Evolutionary conservation across 177 flowering plant species (phyloP).

Genomic region (Tripterygium wilfordii): DNA sequence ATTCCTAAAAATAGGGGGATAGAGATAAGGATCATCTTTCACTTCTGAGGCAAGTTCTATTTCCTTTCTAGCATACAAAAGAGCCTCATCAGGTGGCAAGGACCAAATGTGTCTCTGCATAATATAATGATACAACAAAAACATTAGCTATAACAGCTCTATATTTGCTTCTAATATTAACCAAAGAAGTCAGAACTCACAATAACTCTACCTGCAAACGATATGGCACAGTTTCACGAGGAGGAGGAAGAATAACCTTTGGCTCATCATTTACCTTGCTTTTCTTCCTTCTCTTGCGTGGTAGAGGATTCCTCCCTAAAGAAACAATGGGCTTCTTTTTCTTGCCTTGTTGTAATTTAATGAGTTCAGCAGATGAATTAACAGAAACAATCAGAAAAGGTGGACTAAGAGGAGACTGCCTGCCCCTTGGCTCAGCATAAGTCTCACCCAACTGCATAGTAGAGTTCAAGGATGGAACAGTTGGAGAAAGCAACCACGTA

Average conservation of each 20-base stretch:
- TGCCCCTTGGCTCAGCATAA: slow-evolving; percentile 15
- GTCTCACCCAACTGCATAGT: slow-evolving; percentile 20
- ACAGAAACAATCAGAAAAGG: slow-evolving; percentile 13
- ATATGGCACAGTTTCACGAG: slow-evolving; percentile 18
- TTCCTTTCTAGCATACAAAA: slow-evolving; percentile 69
- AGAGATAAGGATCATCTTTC: slow-evolving; percentile 57
- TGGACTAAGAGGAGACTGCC: slow-evolving; percentile 16
- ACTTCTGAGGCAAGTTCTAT: slow-evolving; percentile 43
- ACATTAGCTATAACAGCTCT: neutral
- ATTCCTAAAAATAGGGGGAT: slow-evolving; percentile 70
- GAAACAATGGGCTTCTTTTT: slow-evolving; percentile 9
- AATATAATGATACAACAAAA: neutral
- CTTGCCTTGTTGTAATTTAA: slow-evolving; percentile 9
- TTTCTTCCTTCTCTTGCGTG: slow-evolving; percentile 15
- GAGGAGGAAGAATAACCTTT: slow-evolving; percentile 22
- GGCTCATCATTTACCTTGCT: slow-evolving; percentile 10
- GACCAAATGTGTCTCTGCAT: slow-evolving; percentile 55
- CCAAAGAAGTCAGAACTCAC: neutral
- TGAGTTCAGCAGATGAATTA: slow-evolving; percentile 19
- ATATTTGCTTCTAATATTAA: neutral
- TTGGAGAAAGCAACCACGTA: slow-evolving; percentile 24
- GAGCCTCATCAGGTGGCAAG: slow-evolving; percentile 65
- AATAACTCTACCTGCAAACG: slow-evolving; percentile 29
- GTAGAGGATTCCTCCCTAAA: slow-evolving; percentile 9
- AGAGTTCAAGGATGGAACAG: slow-evolving; percentile 15